Evolutionary conservation across 2,329 filamentous ascomycete species (phyloP), one percentile per base, ranked within the genome.

Genomic region (Colletotrichum neosansevieriae): DNA sequence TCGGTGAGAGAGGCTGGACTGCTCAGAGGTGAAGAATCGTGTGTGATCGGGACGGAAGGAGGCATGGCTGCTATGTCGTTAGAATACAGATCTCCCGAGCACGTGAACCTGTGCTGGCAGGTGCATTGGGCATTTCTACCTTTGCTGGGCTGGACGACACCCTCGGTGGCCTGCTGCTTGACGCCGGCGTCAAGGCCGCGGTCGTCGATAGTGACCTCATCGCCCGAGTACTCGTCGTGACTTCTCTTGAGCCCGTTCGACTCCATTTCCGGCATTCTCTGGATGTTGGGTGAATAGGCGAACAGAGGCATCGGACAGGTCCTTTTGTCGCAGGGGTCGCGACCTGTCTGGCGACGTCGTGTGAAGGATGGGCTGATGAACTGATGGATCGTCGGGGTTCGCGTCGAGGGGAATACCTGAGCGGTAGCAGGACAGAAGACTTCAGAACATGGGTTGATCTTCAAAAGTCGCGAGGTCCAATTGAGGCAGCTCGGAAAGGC

Each of bases 231-330:
- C 36, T 85, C 82, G 45, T 83, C 79, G 71, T 85, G 83, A 47
- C 77, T 81, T 67, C 84, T 77, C 75, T 87, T 87, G 58, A 80
- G 79, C 54, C 77, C 76, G 32, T 76, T 76, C 19, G 75, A 72
- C 58, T 85, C 82, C 24, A 79, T 75, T 73, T 84, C 82, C 32
- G 45, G 34, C 17, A 47, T 40, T 58, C 60, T 54, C 74, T 82
- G 80, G 34, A 85, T 79, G 69, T 87, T 86, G 12, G 80, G 76
- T 17, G 84, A 83, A 74, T 85, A 78, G 60, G 81, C 78, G 50
- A 80, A 76, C 29, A 87, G 77, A 74, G 85, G 81, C 85, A 86
- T 87, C 68, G 75, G 70, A 64, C 9, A 24, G 17, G 19, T 5
- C 29, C n/a, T 19, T 19, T 29, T 38, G 67, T 17, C 62, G 67